A percentile compares a stretch with the other conserved stretches of the same genome.
Evolutionary conservation across 2,329 filamentous ascomycete species (phyloP).

Genomic region (Grosmannia serpens): DNA sequence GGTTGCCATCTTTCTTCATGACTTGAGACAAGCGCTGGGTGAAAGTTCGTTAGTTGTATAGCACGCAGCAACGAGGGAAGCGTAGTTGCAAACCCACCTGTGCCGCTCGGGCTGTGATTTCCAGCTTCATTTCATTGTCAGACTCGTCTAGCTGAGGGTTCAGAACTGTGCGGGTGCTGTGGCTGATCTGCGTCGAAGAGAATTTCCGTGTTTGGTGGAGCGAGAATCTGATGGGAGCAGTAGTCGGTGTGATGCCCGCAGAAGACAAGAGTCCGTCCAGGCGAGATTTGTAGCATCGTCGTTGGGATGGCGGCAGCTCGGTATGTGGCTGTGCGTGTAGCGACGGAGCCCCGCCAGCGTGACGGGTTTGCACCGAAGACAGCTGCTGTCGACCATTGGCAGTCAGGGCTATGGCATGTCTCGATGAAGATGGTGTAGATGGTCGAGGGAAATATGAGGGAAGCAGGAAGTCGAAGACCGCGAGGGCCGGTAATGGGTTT

Average conservation of each 20-base stretch:
- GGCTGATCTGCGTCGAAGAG: conserved; percentile 22
- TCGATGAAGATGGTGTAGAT: neutral
- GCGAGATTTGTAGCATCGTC: neutral
- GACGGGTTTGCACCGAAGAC: neutral
- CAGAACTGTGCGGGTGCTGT: conserved; percentile 37
- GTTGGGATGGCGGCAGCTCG: neutral
- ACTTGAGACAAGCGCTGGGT: conserved; percentile 62
- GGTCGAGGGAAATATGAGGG: neutral
- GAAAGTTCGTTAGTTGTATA: neutral
- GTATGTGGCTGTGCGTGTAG: neutral
- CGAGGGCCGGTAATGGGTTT: neutral
- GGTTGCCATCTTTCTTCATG: conserved; percentile 60
- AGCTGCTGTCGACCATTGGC: neutral
- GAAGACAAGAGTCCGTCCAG: neutral
- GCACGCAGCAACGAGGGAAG: neutral
- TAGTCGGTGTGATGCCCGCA: neutral
- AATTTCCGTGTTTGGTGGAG: conserved; percentile 17
- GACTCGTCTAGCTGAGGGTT: conserved; percentile 76
- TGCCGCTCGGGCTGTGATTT: conserved; percentile 74
- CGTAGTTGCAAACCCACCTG: conserved; percentile 39
- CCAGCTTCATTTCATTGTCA: conserved; percentile 71
- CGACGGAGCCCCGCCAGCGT: neutral
- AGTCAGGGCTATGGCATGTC: neutral
- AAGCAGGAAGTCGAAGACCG: neutral
- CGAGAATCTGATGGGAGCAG: neutral